phyloP scores from a whole-genome alignment of 2,329 filamentous ascomycete genomes.

The Alternaria gaisen region DNA sequence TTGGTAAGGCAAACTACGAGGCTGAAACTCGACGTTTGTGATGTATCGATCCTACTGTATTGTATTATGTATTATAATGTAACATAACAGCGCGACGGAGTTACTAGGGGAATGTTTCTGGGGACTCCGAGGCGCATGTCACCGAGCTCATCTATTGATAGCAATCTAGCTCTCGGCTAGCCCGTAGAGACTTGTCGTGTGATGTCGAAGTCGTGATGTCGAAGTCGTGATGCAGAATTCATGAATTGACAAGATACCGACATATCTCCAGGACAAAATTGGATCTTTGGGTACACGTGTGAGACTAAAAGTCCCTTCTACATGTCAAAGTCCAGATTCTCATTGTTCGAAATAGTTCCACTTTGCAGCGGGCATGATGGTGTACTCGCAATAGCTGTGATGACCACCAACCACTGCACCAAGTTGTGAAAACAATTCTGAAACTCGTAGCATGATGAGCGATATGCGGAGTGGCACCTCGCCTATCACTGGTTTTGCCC shows the following conservation, averaged over 20 bases:
- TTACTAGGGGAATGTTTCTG: background rate
- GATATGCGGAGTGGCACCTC: background rate
- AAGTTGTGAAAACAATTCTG: background rate
- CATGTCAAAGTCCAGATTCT: background rate
- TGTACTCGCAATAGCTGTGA: background rate
- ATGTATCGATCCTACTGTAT: background rate
- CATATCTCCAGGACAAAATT: background rate
- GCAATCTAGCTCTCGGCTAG: background rate
- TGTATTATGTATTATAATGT: background rate
- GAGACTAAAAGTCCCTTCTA: background rate
- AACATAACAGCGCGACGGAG: background rate
- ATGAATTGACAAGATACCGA: background rate
- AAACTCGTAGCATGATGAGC: background rate
- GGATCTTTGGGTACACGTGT: background rate
- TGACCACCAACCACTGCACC: background rate
- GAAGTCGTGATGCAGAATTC: background rate
- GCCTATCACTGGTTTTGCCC: background rate
- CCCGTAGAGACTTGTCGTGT: background rate
- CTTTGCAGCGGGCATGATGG: background rate
- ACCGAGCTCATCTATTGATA: background rate
- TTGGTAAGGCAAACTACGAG: conserved; percentile 21
- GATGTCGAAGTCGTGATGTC: background rate
- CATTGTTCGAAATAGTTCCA: background rate
- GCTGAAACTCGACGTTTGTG: conserved; percentile 4
- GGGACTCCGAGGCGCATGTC: background rate